Conservation (phyloP, 2,329 filamentous ascomycete species). For the Talaromyces sp. region DNA sequence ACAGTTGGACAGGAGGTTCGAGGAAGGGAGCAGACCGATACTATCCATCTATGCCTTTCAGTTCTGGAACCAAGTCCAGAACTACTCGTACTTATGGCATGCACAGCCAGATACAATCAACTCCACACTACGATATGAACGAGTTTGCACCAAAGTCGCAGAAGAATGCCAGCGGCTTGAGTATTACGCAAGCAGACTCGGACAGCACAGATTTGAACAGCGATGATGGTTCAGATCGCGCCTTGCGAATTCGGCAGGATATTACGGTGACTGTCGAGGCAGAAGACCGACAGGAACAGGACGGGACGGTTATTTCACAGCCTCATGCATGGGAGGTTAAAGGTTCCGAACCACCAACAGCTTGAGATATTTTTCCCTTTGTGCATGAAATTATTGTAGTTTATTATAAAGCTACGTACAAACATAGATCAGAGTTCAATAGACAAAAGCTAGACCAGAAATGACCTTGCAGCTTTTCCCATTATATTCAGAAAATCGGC, state of each 20-base stretch:
- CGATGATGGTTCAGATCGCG: constrained; percentile 37
- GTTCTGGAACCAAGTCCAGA: constrained; percentile 27
- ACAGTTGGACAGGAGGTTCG: constrained; percentile 41
- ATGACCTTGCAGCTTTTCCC: not conserved
- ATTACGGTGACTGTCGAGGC: constrained; percentile 34
- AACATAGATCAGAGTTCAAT: not conserved
- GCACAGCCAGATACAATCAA: constrained; percentile 27
- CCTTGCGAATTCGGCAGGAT: constrained; percentile 39
- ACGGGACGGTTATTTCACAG: not conserved
- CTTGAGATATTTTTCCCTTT: not conserved
- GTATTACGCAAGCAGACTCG: constrained; percentile 22
- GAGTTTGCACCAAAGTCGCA: constrained; percentile 28
- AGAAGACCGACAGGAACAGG: constrained; percentile 11
- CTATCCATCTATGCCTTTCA: constrained; percentile 17
- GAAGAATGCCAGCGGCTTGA: constrained; percentile 31
- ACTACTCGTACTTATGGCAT: constrained; percentile 24
- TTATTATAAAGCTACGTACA: not conserved
- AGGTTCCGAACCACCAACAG: not conserved
- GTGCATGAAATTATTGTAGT: not conserved
- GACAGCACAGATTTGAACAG: constrained; percentile 29
- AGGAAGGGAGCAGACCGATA: constrained; percentile 34
- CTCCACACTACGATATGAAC: constrained; percentile 31
- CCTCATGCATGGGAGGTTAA: constrained; percentile 1
- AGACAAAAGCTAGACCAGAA: not conserved
- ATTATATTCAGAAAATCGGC: not conserved